phyloP scores from a whole-genome alignment of 139 green algal genomes.

The Trebouxia sp. region DNA sequence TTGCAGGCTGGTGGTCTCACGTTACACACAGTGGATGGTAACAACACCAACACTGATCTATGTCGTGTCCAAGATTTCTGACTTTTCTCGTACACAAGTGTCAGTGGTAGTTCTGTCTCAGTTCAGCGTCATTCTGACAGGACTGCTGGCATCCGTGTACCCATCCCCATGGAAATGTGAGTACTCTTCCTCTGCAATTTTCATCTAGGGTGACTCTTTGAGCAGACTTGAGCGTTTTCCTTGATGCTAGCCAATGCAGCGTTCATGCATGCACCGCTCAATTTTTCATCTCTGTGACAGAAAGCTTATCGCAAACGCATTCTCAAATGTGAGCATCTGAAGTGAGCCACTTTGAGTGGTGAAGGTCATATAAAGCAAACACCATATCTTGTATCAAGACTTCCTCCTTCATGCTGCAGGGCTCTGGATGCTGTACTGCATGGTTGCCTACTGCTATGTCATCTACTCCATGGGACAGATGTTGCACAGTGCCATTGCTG shows the following conservation, averaged over 20 bases:
- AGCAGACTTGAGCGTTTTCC: too few species aligned
- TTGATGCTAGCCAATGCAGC: too few species aligned
- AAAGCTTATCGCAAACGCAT: too few species aligned
- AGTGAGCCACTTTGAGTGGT: not conserved
- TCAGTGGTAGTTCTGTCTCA: not conserved
- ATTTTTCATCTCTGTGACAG: too few species aligned
- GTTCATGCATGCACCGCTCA: too few species aligned
- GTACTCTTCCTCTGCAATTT: too few species aligned
- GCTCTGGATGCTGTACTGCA: slow-evolving; percentile 2
- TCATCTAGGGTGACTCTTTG: too few species aligned
- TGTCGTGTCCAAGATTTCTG: slow-evolving; percentile 11
- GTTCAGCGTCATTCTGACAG: slow-evolving; percentile 13
- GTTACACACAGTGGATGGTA: slow-evolving; percentile 22
- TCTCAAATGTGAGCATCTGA: not conserved
- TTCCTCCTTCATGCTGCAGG: too few species aligned
- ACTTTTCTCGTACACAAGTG: not conserved
- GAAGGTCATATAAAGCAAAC: too few species aligned
- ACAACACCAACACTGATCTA: slow-evolving; percentile 25
- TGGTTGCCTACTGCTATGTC: not conserved
- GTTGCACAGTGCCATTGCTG: slow-evolving; percentile 6
- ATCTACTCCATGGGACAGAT: slow-evolving; percentile 27
- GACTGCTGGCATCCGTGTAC: not conserved
- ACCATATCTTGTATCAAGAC: too few species aligned
- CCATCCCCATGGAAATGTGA: slow-evolving; percentile 10
- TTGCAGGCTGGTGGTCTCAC: not conserved